These are phyloP conservation scores for Phytophthora chlamydospora DNA, from an alignment of 352 stramenopile genomes.

Conservation along the genomic window DNA sequence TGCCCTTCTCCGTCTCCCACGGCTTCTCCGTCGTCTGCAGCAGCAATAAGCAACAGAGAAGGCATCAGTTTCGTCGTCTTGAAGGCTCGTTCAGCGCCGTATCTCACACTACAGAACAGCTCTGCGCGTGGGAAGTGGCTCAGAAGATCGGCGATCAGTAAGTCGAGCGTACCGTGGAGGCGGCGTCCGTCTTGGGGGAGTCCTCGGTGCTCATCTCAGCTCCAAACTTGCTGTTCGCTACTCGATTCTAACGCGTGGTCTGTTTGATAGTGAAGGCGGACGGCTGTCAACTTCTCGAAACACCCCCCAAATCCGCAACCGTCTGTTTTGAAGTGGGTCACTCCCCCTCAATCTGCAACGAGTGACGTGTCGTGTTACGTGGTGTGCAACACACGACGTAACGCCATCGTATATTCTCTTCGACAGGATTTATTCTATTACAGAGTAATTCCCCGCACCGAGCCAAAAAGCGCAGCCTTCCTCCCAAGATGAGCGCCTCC, in stretches of 20 bases:
- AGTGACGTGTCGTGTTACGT: conserved; percentile 46
- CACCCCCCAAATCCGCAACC: conserved; percentile 36
- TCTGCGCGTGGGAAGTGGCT: not conserved
- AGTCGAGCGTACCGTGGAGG: conserved; percentile 27
- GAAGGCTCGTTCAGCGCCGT: not conserved
- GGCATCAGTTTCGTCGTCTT: conserved; percentile 18
- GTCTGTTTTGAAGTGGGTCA: conserved; percentile 2
- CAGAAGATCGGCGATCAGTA: not conserved
- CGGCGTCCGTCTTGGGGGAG: conserved; percentile 24
- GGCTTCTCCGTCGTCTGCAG: conserved; percentile 49
- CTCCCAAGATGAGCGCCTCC: conserved; percentile 35
- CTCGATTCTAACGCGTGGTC: conserved; percentile 34
- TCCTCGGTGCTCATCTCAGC: conserved; percentile 34
- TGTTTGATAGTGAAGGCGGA: conserved; percentile 37
- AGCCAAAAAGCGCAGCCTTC: conserved; percentile 11
- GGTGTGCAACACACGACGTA: conserved; percentile 14
- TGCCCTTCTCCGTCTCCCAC: conserved; percentile 78
- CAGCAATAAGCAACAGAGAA: conserved; percentile 4
- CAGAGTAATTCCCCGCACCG: not conserved
- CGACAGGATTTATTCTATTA: not conserved
- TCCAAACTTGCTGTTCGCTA: conserved; percentile 8
- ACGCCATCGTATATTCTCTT: not conserved
- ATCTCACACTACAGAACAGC: conserved; percentile 11
- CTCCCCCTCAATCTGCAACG: conserved; percentile 42
- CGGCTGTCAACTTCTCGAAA: conserved; percentile 18